Evolutionary conservation across 2,329 filamentous ascomycete genomes (phyloP), one percentile per base, ranked within the genome.

Genomic region (Paraphoma sp.): DNA sequence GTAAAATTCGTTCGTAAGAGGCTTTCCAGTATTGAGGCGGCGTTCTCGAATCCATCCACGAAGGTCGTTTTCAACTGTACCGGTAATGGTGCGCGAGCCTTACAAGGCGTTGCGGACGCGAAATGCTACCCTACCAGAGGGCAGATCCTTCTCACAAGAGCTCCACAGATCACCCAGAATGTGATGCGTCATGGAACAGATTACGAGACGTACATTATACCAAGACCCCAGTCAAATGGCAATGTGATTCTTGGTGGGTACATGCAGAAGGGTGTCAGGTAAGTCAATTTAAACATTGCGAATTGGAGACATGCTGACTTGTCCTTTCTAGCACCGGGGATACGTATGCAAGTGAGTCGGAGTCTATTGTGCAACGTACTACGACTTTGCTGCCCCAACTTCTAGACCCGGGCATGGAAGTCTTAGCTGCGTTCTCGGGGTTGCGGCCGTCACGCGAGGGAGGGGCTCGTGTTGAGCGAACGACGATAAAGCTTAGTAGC

Each of bases 141-240:
- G 10, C 63, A 65, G n/a, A 60, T 65, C 11, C 51, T 65, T 10
- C 53, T 65, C 11, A 57, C 57, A 14, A 45, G 54, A 47, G 63
- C 63, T 33, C 60, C 60, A 6, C 58, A 62, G 5, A 57, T 65
- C 17, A 10, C 38, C 0, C 53, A 57, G 30, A 65, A 62, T n/a
- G 50, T 64, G 2, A 65, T 65, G 63, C 56, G 63, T 4, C 63
- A 65, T 51, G 63, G 63, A 4, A 62, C 54, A 28, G 63, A 65
- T 18, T 64, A 65, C 29, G 60, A 65, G 29, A 65, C 63, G 12
- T 65, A 65, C 18, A 62, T 65, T 11, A 65, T 64, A 45, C 63
- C 63, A 11, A 50, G 63, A n/a, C 60, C 63, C 6, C 49, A 57
- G 28, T 65, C 63, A 6, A 65, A 62, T 29, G 63, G 63, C 5